Percentiles rank a stretch among this genome's conserved stretches.
These are phyloP conservation scores for Potentilla sterilis DNA, from an alignment of 306 rosid species.

Conservation along the genomic window DNA sequence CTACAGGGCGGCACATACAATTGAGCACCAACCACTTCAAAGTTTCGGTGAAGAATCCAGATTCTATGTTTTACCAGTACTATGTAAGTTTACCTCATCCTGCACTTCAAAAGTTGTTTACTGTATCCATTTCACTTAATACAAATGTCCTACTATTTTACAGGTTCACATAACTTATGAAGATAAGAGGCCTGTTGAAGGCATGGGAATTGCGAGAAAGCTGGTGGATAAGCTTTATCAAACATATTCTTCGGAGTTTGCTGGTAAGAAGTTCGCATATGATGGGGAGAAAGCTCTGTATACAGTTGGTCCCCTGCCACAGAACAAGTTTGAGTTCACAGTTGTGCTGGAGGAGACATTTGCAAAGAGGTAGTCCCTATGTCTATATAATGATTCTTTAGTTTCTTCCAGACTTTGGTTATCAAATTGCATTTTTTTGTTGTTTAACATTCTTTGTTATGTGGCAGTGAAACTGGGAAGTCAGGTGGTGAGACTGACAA, in stretches of 20 bases:
- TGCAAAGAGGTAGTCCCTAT: conserved; percentile 45
- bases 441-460: conserved; percentile 22
- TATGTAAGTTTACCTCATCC: conserved; percentile 47
- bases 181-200: conserved; percentile 54
- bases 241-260: conserved; percentile 64
- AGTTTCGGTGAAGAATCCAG: conserved; percentile 50
- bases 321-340: conserved; percentile 51
- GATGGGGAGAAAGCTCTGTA: conserved; percentile 77
- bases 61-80: conserved; percentile 81
- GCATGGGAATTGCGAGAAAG: conserved; percentile 72
- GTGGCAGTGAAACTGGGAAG: conserved; percentile 40
- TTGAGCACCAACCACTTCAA: conserved; percentile 67
- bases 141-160: conserved; percentile 21
- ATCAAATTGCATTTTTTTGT: conserved; percentile 2
- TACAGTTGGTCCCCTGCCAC: conserved; percentile 72
- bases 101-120: neutral
- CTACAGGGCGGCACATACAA: conserved; percentile 42
- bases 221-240: conserved; percentile 67
- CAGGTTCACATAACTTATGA: conserved; percentile 71
- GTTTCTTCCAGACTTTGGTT: conserved; percentile 1
- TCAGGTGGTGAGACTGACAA: conserved; percentile 40
- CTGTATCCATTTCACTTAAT: neutral
- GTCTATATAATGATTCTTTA: conserved; percentile 5
- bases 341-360: conserved; percentile 71
- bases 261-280: conserved; percentile 59